These are phyloP conservation scores for Aspergillus fumigatus DNA, from an alignment of 2,329 filamentous ascomycete species.

Conservation along the genomic window DNA sequence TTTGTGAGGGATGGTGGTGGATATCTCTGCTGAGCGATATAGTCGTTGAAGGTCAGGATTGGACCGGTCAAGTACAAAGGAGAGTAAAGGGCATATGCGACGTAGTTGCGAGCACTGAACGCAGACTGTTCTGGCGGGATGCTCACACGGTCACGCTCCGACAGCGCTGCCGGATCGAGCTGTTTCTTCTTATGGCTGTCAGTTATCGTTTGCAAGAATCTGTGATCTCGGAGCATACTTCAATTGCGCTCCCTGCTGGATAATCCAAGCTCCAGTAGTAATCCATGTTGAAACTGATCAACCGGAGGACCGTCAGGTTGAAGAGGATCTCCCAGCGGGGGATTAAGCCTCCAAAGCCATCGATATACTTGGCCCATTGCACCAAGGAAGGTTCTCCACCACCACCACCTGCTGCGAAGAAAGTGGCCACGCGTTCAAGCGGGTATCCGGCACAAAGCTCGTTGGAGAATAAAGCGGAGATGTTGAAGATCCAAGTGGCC, in stretches of 20 bases:
- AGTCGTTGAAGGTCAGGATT: constrained; percentile 97
- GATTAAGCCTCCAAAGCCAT: constrained; percentile 77
- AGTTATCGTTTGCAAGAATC: constrained; percentile 15
- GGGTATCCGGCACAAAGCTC: constrained; percentile 77
- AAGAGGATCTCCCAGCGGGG: constrained; percentile 95
- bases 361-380: constrained; percentile 66
- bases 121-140: constrained; percentile 67
- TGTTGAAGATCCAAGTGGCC: constrained; percentile 86
- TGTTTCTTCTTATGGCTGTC: constrained; percentile 85
- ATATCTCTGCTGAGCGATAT: constrained; percentile 79
- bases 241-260: constrained; percentile 61
- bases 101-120: constrained; percentile 77
- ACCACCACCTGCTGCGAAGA: constrained; percentile 39
- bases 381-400: constrained; percentile 45
- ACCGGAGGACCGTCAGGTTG: constrained; percentile 85
- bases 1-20: constrained; percentile 65
- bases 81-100: constrained; percentile 86
- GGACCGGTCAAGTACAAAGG: constrained; percentile 90
- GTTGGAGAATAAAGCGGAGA: constrained; percentile 81
- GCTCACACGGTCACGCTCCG: constrained; percentile 79
- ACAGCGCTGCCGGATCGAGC: constrained; percentile 78
- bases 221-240: constrained; percentile 55
- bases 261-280: constrained; percentile 85
- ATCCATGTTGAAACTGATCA: constrained; percentile 96
- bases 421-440: constrained; percentile 58